A percentile compares a stretch with the other conserved stretches of the same genome.
Evolutionary conservation across 805 yeast species (phyloP).

Genomic region (Kazachstania bromeliacearum): DNA sequence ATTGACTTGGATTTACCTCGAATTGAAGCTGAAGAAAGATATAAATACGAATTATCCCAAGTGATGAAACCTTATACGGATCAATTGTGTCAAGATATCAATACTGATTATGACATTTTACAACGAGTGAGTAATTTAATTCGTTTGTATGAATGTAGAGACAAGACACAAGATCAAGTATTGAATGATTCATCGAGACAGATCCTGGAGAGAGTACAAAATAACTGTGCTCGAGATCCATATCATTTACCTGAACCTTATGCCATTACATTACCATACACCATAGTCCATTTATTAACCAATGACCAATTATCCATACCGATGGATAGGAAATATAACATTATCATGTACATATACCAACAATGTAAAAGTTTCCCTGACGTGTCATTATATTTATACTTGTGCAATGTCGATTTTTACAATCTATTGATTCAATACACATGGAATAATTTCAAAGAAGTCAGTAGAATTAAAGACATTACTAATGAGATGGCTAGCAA

Average conservation of each 20-base stretch:
- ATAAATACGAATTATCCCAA: conserved; percentile 15
- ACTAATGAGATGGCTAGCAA: conserved; percentile 26
- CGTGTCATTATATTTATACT: conserved; percentile 21
- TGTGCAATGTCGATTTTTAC: conserved; percentile 26
- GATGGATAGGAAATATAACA: conserved; percentile 18
- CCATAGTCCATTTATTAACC: conserved; percentile 14
- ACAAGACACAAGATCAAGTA: conserved; percentile 8
- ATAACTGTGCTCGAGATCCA: conserved; percentile 7
- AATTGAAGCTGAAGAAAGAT: conserved; percentile 15
- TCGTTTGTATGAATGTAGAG: conserved; percentile 8
- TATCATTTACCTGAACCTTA: conserved; percentile 22
- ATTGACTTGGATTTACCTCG: background rate
- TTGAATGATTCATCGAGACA: conserved; percentile 4
- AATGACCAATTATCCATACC: conserved; percentile 12
- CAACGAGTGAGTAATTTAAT: conserved; percentile 10
- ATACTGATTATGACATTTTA: conserved; percentile 22
- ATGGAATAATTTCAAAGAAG: conserved; percentile 24
- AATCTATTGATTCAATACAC: conserved; percentile 21
- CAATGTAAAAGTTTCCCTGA: conserved; percentile 21
- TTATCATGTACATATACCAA: conserved; percentile 21
- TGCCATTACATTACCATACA: conserved; percentile 20
- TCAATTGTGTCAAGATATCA: conserved; percentile 6
- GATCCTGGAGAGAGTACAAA: too few species aligned
- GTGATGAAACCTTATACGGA: conserved; percentile 17
- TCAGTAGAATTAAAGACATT: conserved; percentile 13